Conservation (phyloP, 2,329 filamentous ascomycete genomes). For the Talaromyces rugulosus region DNA sequence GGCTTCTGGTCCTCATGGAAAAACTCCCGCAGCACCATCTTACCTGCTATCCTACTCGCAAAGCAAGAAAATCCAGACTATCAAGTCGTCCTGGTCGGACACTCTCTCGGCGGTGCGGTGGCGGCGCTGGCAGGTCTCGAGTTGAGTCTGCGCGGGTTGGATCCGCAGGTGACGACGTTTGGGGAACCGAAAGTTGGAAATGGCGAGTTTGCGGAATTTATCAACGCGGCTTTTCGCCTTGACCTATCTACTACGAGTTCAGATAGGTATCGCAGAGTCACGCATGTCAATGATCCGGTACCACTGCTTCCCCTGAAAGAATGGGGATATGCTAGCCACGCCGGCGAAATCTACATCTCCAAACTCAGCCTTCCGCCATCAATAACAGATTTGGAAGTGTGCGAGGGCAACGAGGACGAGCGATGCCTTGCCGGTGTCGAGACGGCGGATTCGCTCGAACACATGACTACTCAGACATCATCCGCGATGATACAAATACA, state of each 20-base stretch:
- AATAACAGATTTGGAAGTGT: conserved; percentile 64
- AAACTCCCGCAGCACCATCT: conserved; percentile 64
- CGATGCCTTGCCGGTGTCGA: conserved; percentile 65
- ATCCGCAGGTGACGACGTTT: conserved; percentile 80
- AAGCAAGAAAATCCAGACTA: conserved; percentile 64
- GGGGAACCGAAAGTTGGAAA: conserved; percentile 73
- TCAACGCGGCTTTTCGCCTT: conserved; percentile 48
- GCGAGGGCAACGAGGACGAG: conserved; percentile 66
- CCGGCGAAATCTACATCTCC: conserved; percentile 80
- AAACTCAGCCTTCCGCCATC: conserved; percentile 66
- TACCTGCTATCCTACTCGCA: conserved; percentile 62
- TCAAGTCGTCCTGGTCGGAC: conserved; percentile 73
- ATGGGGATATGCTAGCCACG: conserved; percentile 84
- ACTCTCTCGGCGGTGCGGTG: conserved; percentile 89
- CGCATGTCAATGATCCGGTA: conserved; percentile 81
- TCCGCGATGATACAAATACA: neutral
- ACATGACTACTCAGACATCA: neutral
- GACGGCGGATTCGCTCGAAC: neutral
- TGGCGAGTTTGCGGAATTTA: conserved; percentile 47
- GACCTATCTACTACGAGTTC: conserved; percentile 17
- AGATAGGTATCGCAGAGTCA: conserved; percentile 66
- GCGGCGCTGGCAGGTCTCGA: conserved; percentile 84
- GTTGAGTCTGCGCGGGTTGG: conserved; percentile 70
- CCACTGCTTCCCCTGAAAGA: conserved; percentile 79
- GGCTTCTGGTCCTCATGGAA: conserved; percentile 86